Evolutionary conservation across 768 basidiomycete genomes (phyloP).

Genomic region (Rossbeevera mucosa): DNA sequence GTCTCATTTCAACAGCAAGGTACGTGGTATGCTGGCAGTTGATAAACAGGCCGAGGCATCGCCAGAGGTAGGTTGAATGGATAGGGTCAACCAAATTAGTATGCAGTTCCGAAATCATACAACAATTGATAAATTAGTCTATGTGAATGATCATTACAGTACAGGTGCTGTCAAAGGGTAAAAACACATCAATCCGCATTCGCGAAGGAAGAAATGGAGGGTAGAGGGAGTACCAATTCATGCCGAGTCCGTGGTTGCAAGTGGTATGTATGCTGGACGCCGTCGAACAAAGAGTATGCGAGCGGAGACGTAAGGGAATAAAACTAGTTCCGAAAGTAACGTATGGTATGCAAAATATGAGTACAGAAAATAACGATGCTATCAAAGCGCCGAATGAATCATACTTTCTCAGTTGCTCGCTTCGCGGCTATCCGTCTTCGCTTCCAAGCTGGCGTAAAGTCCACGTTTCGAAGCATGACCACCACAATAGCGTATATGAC

Average conservation of each 20-base stretch:
- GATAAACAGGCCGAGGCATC: not conserved
- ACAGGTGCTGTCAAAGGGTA: not conserved
- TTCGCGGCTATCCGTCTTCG: conserved; percentile 26
- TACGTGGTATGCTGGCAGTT: not conserved
- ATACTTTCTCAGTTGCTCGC: conserved; percentile 21
- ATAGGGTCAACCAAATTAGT: too few relatives aligned
- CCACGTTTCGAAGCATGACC: conserved; percentile 29
- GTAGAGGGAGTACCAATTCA: not conserved
- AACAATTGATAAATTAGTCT: conserved; percentile 20
- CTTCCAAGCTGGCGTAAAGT: conserved; percentile 32
- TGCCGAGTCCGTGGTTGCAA: conserved; percentile 12
- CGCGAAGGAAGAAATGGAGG: not conserved
- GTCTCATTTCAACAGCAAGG: not conserved
- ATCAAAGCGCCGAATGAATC: conserved; percentile 15
- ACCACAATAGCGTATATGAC: conserved; percentile 30
- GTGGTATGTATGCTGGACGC: not conserved
- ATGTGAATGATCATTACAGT: conserved; percentile 11
- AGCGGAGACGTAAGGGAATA: not conserved
- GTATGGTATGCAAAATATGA: conserved; percentile 18
- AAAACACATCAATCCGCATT: not conserved
- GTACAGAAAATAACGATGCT: conserved; percentile 9
- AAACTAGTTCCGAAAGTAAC: conserved; percentile 13
- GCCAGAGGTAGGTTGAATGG: too few relatives aligned
- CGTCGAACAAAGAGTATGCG: not conserved
- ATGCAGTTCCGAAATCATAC: not conserved